Evolutionary conservation across 129 eudicot species (phyloP).

Genomic region (Tagetes erecta): DNA sequence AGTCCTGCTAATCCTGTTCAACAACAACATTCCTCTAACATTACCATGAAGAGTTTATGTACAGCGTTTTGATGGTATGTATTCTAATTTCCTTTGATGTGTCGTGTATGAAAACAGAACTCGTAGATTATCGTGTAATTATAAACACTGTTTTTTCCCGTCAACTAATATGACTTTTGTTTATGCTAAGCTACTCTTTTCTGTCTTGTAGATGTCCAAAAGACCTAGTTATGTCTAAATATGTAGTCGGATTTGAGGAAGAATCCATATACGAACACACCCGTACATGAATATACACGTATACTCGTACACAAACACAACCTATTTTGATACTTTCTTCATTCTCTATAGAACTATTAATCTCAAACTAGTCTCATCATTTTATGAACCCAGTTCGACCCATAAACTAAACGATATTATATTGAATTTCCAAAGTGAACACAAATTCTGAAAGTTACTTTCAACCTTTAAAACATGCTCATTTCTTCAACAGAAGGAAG

Average conservation of each 20-base stretch:
- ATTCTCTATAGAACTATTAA: too few relatives aligned
- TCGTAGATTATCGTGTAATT: constrained; percentile 16
- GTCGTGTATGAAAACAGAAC: not conserved
- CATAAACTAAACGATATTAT: too few relatives aligned
- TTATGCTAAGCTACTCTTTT: too few relatives aligned
- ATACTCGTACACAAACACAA: too few relatives aligned
- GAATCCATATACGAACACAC: too few relatives aligned
- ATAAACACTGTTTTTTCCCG: not conserved
- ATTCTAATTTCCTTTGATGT: not conserved
- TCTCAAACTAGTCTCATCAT: too few relatives aligned
- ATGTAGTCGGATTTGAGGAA: not conserved
- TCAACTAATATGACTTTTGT: not conserved
- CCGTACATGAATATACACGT: too few relatives aligned
- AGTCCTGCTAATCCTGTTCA: constrained; percentile 36
- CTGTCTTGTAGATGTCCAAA: not conserved
- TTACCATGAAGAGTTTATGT: constrained; percentile 44
- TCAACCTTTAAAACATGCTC: not conserved
- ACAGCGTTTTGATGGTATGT: constrained; percentile 41
- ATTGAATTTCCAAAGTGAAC: too few relatives aligned
- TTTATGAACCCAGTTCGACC: too few relatives aligned
- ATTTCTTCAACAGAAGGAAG: not conserved
- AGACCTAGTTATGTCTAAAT: not conserved
- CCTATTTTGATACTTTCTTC: too few relatives aligned
- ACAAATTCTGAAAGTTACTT: too few relatives aligned
- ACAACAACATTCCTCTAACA: constrained; percentile 43